Evolutionary conservation across 2,329 filamentous ascomycete species (phyloP).

Genomic region (Ophiosphaerella korrae): DNA sequence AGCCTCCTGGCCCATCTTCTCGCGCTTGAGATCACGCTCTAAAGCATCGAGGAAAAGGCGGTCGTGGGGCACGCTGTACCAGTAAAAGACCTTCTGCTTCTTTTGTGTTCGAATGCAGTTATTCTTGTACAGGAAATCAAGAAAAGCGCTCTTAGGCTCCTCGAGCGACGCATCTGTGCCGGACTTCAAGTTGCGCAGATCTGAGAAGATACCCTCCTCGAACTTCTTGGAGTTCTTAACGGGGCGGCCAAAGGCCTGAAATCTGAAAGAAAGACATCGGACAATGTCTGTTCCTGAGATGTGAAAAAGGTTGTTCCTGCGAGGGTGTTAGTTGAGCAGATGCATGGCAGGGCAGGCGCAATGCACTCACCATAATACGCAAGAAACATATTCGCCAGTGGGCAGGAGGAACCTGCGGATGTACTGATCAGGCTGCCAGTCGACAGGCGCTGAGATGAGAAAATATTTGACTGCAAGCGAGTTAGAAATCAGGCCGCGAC

Average conservation of each 20-base stretch:
- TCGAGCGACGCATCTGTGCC: constrained; percentile 97
- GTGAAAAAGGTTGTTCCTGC: constrained; percentile 96
- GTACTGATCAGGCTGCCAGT: constrained; percentile 96
- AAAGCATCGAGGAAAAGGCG: constrained; percentile 95
- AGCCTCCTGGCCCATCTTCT: constrained; percentile 99
- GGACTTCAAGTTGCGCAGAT: constrained; percentile 96
- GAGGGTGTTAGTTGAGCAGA: constrained; percentile 26
- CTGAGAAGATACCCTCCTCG: constrained; percentile 98
- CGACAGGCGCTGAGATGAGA: constrained; percentile 95
- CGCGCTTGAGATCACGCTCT: constrained; percentile 95
- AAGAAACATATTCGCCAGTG: constrained; percentile 98
- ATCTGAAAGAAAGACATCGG: constrained; percentile 94
- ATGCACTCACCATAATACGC: constrained; percentile 77
- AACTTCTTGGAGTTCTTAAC: constrained; percentile 99
- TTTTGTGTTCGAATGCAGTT: constrained; percentile 99
- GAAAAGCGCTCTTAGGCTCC: constrained; percentile 97
- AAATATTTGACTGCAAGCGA: constrained; percentile 87
- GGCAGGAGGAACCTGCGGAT: constrained; percentile 94
- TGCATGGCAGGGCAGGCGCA: not conserved
- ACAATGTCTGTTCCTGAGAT: constrained; percentile 99
- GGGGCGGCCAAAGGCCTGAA: constrained; percentile 96
- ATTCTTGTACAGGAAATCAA: constrained; percentile 99
- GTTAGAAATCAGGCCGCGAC: constrained; percentile 34
- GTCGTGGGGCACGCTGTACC: constrained; percentile 99
- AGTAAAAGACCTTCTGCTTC: constrained; percentile 99